phyloP scores from a whole-genome alignment of 208 protist species.

The Leishmania lainsoni region DNA sequence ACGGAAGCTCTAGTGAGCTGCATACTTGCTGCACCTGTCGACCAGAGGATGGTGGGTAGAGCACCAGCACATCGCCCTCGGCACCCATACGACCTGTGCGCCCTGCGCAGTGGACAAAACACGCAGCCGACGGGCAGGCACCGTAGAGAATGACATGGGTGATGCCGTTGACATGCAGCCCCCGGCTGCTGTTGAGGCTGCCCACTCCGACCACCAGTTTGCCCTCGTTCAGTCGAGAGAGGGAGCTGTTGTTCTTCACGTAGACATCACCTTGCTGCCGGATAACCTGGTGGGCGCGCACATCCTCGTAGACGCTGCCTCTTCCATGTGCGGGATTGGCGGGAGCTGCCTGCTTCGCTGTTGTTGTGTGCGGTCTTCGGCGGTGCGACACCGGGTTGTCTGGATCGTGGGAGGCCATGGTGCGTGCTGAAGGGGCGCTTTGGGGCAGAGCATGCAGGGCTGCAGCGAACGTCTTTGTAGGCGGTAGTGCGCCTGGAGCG shows the following conservation, averaged over 20 bases:
- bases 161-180: slow-evolving; percentile 81
- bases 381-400: neutral
- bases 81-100: slow-evolving; percentile 86
- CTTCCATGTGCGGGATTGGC: neutral
- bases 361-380: neutral
- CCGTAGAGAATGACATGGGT: slow-evolving; percentile 89
- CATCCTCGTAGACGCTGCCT: slow-evolving; percentile 22
- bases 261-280: slow-evolving; percentile 59
- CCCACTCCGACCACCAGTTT: slow-evolving; percentile 71
- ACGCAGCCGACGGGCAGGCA: slow-evolving; percentile 47
- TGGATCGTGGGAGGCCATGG: neutral
- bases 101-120: slow-evolving; percentile 89
- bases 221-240: slow-evolving; percentile 68
- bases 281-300: slow-evolving; percentile 50
- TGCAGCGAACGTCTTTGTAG: slow-evolving; percentile 10
- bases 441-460: slow-evolving; percentile 25
- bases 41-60: slow-evolving; percentile 74
- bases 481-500: slow-evolving; percentile 10
- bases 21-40: slow-evolving; percentile 80
- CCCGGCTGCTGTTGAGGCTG: slow-evolving; percentile 64
- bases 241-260: slow-evolving; percentile 72
- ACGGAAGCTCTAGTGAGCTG: slow-evolving; percentile 72
- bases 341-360: neutral
- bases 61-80: slow-evolving; percentile 77
- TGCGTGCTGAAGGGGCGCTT: neutral